Conservation (phyloP, 768 basidiomycete species). For the Tulasnella sp. region DNA sequence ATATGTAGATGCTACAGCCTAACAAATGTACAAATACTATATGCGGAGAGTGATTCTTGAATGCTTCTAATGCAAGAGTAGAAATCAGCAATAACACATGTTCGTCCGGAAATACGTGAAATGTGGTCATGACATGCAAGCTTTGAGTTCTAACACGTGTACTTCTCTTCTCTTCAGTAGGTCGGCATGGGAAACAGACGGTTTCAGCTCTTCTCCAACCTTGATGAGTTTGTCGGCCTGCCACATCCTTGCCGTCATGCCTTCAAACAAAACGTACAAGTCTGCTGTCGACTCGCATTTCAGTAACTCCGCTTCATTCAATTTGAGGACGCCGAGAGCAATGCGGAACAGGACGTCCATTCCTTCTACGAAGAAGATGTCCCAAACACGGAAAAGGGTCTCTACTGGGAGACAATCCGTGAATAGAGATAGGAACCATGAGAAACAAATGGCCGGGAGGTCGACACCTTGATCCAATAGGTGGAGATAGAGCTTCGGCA, state of each 20-base stretch:
- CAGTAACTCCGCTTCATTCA: conserved; percentile 72
- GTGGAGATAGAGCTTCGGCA: conserved; percentile 64
- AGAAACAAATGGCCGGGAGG: conserved; percentile 89
- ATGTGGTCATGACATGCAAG: too few relatives aligned
- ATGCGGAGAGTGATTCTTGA: too few relatives aligned
- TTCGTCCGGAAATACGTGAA: too few relatives aligned
- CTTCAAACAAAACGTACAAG: conserved; percentile 79
- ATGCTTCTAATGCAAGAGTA: too few relatives aligned
- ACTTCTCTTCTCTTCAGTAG: conserved; percentile 40
- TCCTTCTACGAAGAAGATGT: conserved; percentile 87
- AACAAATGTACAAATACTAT: too few relatives aligned
- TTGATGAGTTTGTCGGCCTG: conserved; percentile 80
- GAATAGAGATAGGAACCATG: conserved; percentile 94
- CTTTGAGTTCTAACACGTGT: conserved; percentile 33
- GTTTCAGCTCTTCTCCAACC: conserved; percentile 51
- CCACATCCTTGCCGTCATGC: conserved; percentile 87
- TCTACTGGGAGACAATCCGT: conserved; percentile 93
- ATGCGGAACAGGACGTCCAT: conserved; percentile 84
- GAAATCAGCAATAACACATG: too few relatives aligned
- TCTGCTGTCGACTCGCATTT: conserved; percentile 75
- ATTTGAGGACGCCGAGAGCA: conserved; percentile 73
- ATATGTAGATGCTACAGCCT: too few relatives aligned
- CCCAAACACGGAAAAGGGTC: conserved; percentile 95
- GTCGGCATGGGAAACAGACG: conserved; percentile 40
- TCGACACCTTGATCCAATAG: conserved; percentile 74